A percentile compares a stretch with the other conserved stretches of the same genome.
Evolutionary conservation across 2,329 filamentous ascomycete species (phyloP).

Genomic region (Pseudocercospora eumusae): DNA sequence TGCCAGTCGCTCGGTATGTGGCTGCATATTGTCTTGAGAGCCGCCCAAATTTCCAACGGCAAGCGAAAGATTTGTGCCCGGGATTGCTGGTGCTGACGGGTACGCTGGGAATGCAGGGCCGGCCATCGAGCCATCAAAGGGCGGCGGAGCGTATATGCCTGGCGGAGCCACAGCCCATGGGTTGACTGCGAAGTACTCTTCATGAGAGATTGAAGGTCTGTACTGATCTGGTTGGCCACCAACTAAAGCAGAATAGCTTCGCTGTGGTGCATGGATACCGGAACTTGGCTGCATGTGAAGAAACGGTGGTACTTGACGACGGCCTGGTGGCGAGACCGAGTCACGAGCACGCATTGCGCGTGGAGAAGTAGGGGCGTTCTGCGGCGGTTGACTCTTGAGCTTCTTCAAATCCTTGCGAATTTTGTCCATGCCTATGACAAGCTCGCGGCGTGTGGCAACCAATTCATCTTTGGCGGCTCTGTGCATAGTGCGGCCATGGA

Average conservation of each 20-base stretch:
- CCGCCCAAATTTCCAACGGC: background rate
- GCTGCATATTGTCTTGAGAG: slow-evolving; percentile 29
- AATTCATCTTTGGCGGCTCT: slow-evolving; percentile 38
- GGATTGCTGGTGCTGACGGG: slow-evolving; percentile 11
- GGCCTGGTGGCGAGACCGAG: slow-evolving; percentile 31
- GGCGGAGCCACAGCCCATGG: slow-evolving; percentile 31
- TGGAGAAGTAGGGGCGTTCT: slow-evolving; percentile 32
- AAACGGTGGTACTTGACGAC: slow-evolving; percentile 29
- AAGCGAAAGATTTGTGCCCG: background rate
- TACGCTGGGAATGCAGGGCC: slow-evolving; percentile 23
- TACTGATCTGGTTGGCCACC: slow-evolving; percentile 22
- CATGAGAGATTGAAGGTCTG: slow-evolving; percentile 24
- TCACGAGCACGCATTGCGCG: slow-evolving; percentile 27
- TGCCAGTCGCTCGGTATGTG: slow-evolving; percentile 27
- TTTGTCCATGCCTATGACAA: slow-evolving; percentile 39
- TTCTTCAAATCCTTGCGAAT: slow-evolving; percentile 41
- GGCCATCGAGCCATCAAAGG: slow-evolving; percentile 38
- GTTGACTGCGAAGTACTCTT: slow-evolving; percentile 25
- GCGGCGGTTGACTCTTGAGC: slow-evolving; percentile 33
- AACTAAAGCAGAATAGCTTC: slow-evolving; percentile 13
- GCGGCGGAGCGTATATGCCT: slow-evolving; percentile 33
- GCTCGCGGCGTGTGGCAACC: slow-evolving; percentile 38
- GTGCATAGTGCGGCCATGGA: slow-evolving; percentile 39
- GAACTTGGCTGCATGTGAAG: slow-evolving; percentile 23
- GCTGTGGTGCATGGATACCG: background rate